Conservation (phyloP, 1,284 basidiomycete species). For the Fomitopsis schrenkii region DNA sequence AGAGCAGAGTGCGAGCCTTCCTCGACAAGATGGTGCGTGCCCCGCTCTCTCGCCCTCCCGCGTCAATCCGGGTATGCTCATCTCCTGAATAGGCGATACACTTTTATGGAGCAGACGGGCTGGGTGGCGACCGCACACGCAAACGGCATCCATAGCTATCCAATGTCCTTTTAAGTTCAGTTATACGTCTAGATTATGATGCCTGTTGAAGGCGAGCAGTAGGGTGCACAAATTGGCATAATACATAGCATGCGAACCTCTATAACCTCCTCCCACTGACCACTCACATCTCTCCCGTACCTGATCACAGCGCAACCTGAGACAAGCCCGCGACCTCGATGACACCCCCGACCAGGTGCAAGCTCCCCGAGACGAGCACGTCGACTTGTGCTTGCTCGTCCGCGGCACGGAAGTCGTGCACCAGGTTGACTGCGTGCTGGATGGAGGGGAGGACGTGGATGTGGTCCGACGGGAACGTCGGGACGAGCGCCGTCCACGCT, state of each 20-base stretch:
- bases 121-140: conserved; percentile 21
- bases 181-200: conserved; percentile 6
- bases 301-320: conserved; percentile 45
- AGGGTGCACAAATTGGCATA: neutral
- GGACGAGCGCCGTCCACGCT: conserved; percentile 68
- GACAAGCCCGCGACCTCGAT: conserved; percentile 86
- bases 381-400: conserved; percentile 36
- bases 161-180: conserved; percentile 15
- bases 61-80: neutral
- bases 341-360: conserved; percentile 93
- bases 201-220: conserved; percentile 22
- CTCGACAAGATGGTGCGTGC: conserved; percentile 52
- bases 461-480: conserved; percentile 52
- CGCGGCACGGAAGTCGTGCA: conserved; percentile 38
- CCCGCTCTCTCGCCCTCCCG: neutral
- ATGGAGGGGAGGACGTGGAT: conserved; percentile 86
- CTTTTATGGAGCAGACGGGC: conserved; percentile 38
- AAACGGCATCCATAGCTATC: conserved; percentile 17
- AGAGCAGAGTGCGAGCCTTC: conserved; percentile 41
- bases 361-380: conserved; percentile 86
- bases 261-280: neutral
- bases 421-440: conserved; percentile 76
- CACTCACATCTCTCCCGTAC: neutral
- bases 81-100: conserved; percentile 40
- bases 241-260: neutral